Evolutionary conservation across 2,329 filamentous ascomycete genomes (phyloP), one percentile per base, ranked within the genome.

Genomic region (Phyllosticta citriasiana): DNA sequence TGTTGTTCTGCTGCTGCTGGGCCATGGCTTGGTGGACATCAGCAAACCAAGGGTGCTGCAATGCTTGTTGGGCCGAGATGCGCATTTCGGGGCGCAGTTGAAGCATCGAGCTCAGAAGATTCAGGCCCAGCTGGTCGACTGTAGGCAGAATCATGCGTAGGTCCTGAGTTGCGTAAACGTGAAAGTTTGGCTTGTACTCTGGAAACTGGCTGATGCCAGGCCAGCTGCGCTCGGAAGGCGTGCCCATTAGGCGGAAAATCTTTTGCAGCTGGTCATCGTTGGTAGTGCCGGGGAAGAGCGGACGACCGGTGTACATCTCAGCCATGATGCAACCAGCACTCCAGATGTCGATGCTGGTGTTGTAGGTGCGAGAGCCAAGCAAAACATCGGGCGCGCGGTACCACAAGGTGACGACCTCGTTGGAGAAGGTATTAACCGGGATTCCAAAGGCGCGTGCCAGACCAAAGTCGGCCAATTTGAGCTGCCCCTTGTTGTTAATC

Each of bases 321-420:
- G 94, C 94, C 94, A 99, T 97, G 80, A 99, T 99, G 75, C 94
- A 99, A 61, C 94, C 94, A 6, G 94, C 94, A 6, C 91, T 96
- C 94, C 94, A 99, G 72, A 99, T 97, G 71, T 99, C 94, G 74
- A 99, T 97, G 77, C 91, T 96, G n/a, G 94, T 99, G 77, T 96
- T 99, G 79, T 99, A 99, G 24, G 94, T 97, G 66, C 94, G 82
- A 69, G 89, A 94, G 58, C 94, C 94, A 54, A 99, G 83, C 57
- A 99, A 83, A 55, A 99, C 94, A 69, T 99, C 94, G 0, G 94
- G 94, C 0, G 94, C 94, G 53, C 94, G 89, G 74, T 99, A 99
- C 93, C 93, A 97, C 19, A 97, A 81, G 0, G 94, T 97, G 53
- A 97, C 93, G 62, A 97, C 93, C 76, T 97, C 93, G 74, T 97